Evolutionary conservation across 2,329 filamentous ascomycete genomes (phyloP).

Genomic region (Trichoderma guizhouense): DNA sequence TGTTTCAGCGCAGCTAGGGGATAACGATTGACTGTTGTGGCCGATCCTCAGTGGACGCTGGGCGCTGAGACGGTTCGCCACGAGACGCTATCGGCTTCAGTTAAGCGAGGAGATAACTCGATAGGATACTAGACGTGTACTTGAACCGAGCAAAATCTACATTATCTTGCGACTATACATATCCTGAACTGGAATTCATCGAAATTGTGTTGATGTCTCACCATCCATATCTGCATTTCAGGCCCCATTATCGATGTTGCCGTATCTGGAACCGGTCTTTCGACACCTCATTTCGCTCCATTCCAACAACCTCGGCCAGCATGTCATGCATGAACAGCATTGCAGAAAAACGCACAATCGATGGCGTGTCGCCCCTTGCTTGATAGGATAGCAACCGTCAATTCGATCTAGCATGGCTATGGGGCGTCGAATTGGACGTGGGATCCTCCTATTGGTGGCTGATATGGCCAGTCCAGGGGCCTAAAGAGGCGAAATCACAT

Average conservation of each 20-base stretch:
- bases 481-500: conserved; percentile 2
- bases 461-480: neutral
- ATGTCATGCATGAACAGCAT: conserved; percentile 15
- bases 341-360: neutral
- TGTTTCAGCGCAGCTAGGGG: neutral
- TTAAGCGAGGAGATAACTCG: neutral
- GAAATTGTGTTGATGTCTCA: conserved; percentile 3
- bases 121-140: neutral
- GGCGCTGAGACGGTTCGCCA: neutral
- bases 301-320: conserved; percentile 13
- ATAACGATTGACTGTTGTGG: neutral
- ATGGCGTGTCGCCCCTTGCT: conserved; percentile 11
- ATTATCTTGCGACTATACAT: neutral
- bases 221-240: neutral
- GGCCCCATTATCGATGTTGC: neutral
- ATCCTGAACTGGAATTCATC: conserved; percentile 1
- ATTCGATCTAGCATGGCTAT: conserved; percentile 2
- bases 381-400: neutral
- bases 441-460: conserved; percentile 9
- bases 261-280: neutral
- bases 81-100: neutral
- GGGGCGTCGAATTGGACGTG: conserved; percentile 13
- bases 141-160: neutral
- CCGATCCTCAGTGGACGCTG: neutral
- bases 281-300: conserved; percentile 2